Percentiles rank a stretch among this genome's conserved stretches.
Evolutionary conservation across 2,329 filamentous ascomycete genomes (phyloP).

Genomic region (Albifimbria verrucaria): DNA sequence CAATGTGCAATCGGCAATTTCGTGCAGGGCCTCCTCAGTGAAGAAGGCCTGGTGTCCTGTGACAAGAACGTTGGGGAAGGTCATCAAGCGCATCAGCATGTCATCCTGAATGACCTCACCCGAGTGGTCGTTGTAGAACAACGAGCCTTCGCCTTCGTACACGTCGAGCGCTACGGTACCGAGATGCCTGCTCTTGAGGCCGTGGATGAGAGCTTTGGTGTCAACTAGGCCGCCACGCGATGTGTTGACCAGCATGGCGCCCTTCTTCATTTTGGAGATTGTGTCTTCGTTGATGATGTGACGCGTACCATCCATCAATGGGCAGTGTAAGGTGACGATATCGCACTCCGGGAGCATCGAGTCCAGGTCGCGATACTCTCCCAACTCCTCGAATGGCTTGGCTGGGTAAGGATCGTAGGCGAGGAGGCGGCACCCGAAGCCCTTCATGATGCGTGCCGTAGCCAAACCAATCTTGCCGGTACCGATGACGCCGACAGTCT

Average conservation of each 20-base stretch:
- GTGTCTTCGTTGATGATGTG: slow-evolving; percentile 57
- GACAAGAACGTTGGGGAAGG: slow-evolving; percentile 65
- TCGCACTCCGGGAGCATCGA: slow-evolving; percentile 53
- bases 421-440: slow-evolving; percentile 62
- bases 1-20: slow-evolving; percentile 60
- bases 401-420: slow-evolving; percentile 57
- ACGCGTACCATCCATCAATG: slow-evolving; percentile 55
- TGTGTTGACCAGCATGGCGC: slow-evolving; percentile 64
- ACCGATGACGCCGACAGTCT: slow-evolving; percentile 65
- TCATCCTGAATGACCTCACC: slow-evolving; percentile 65
- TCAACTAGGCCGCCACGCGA: slow-evolving; percentile 64
- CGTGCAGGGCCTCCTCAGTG: slow-evolving; percentile 60
- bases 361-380: slow-evolving; percentile 52
- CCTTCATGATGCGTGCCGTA: slow-evolving; percentile 57
- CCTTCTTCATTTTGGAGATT: slow-evolving; percentile 54
- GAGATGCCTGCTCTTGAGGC: slow-evolving; percentile 57
- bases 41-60: slow-evolving; percentile 70
- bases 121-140: slow-evolving; percentile 66
- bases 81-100: slow-evolving; percentile 61
- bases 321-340: slow-evolving; percentile 64
- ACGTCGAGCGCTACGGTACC: slow-evolving; percentile 65
- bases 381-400: slow-evolving; percentile 45
- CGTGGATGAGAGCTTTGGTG: slow-evolving; percentile 55
- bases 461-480: slow-evolving; percentile 64
- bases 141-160: slow-evolving; percentile 60